Evolutionary conservation across 495 filamentous ascomycete genomes (phyloP), one percentile per base, ranked within the genome.

Genomic region (Lasiosphaeris hirsuta): DNA sequence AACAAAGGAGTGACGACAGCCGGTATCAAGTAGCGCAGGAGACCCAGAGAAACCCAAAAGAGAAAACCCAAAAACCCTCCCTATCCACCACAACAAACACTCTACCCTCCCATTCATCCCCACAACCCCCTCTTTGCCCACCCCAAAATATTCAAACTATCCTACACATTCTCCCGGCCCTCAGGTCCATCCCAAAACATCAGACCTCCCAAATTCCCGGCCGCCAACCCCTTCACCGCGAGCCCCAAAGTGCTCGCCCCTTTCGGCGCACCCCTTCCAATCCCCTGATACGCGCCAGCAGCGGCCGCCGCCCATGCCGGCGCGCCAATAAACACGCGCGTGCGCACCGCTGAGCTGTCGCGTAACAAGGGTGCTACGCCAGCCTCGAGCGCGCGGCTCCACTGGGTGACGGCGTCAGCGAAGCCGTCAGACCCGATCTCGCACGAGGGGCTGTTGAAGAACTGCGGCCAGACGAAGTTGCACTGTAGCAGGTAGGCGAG

Each of bases 381-480:
- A 6, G 41, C n/a, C n/a, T 37, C 30, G 15, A 61, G 45, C 11
- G 44, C 34, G 4, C 39, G 45, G 10, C 52, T 59, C 62, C 62
- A 64, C 3, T n/a, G 13, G 17, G 18, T 10, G 3, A 64, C 45
- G 4, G 55, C 19, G 6, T 57, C 54, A 4, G 47, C 11, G 23
- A 62, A 55, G 17, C 48, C 41, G 6, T 37, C 46, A 1, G 48
- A 43, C 7, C 52, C 56, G 19, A 61, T 34, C 35, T 53, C 63
- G 41, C 59, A 65, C 10, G 35, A 7, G 10, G 53, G 45, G 10
- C 57, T 40, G 44, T 62, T 57, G 37, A 51, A 62, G 41, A 59
- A 65, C 14, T 54, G 47, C 19, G 53, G 58, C 63, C 63, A 65
- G 13, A 62, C 59, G 35, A 59, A 65, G 46, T 65, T 57, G 43